A percentile compares a stretch with the other conserved stretches of the same genome.
These are phyloP conservation scores for Aspergillus ruber DNA, from an alignment of 2,329 filamentous ascomycete species.

Conservation along the genomic window DNA sequence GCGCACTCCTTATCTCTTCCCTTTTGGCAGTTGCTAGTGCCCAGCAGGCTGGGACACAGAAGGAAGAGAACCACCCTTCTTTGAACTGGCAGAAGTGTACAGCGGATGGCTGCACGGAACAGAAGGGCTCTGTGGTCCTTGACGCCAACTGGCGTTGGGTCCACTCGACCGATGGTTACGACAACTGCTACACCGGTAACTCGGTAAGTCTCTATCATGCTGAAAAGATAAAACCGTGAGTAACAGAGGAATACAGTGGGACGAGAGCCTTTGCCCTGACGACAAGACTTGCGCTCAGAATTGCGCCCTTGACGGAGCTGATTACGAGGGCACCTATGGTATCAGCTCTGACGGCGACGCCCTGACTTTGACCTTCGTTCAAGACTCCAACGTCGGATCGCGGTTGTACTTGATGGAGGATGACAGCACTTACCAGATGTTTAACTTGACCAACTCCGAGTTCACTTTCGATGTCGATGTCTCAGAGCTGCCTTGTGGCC, in stretches of 20 bases:
- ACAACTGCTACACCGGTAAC: slow-evolving; percentile 54
- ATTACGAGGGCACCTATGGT: slow-evolving; percentile 49
- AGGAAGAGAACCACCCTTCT: slow-evolving; percentile 41
- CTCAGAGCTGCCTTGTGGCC: slow-evolving; percentile 59
- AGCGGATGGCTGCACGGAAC: slow-evolving; percentile 46
- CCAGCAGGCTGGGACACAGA: slow-evolving; percentile 28
- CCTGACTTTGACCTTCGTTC: slow-evolving; percentile 45
- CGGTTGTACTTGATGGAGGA: slow-evolving; percentile 60
- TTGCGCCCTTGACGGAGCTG: slow-evolving; percentile 52
- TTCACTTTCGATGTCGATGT: slow-evolving; percentile 68
- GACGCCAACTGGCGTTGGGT: slow-evolving; percentile 56
- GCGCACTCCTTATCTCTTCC: slow-evolving; percentile 23
- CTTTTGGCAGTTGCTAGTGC: slow-evolving; percentile 18
- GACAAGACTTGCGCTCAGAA: slow-evolving; percentile 47
- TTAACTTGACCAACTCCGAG: slow-evolving; percentile 59
- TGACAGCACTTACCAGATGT: slow-evolving; percentile 57
- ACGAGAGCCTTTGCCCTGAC: slow-evolving; percentile 43
- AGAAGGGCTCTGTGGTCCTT: slow-evolving; percentile 48
- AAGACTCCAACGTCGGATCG: slow-evolving; percentile 39
- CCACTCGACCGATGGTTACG: slow-evolving; percentile 41
- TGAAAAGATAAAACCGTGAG: not conserved
- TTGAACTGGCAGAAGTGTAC: slow-evolving; percentile 52
- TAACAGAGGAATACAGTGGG: slow-evolving; percentile 26
- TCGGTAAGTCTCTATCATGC: slow-evolving; percentile 10
- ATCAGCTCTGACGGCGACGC: slow-evolving; percentile 45